A percentile compares a stretch with the other conserved stretches of the same genome.
Conservation (phyloP, 2,329 filamentous ascomycete species). For the Neurospora sp. region DNA sequence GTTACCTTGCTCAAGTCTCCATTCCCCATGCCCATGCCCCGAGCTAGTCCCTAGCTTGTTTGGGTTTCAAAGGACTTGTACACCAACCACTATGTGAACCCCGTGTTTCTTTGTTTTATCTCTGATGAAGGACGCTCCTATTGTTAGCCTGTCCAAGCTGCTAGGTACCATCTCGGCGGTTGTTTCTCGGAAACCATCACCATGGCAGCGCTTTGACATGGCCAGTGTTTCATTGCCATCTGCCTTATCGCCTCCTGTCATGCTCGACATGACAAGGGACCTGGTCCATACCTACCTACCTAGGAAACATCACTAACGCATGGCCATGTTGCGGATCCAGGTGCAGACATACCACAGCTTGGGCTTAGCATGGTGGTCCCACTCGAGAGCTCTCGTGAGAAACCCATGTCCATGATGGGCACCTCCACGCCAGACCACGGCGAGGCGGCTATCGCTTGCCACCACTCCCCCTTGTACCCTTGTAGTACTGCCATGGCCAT, state of each 20-base stretch:
- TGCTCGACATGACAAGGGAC: neutral
- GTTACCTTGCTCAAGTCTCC: no score
- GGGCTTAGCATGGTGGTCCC: neutral
- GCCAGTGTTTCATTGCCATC: neutral
- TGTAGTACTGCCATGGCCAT: conserved; percentile 2
- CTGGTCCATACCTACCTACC: neutral
- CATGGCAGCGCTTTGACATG: neutral
- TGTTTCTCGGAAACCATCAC: neutral
- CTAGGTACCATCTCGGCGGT: neutral
- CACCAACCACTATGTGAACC: conserved; percentile 10
- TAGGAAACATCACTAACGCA: neutral
- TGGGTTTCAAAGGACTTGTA: conserved; percentile 5
- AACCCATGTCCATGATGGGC: neutral
- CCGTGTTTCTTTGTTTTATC: conserved; percentile 8
- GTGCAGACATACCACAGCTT: neutral
- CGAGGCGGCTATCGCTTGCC: conserved; percentile 16
- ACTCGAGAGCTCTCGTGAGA: neutral
- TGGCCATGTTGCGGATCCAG: neutral
- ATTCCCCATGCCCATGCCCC: neutral
- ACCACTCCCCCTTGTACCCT: conserved; percentile 4
- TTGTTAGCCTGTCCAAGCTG: neutral
- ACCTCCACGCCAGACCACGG: neutral
- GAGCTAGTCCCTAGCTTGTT: conserved; percentile 10
- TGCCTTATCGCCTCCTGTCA: neutral
- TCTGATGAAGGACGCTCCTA: neutral